Evolutionary conservation across 768 basidiomycete species (phyloP), one percentile per base, ranked within the genome.

Genomic region (Mycena kentingensis): DNA sequence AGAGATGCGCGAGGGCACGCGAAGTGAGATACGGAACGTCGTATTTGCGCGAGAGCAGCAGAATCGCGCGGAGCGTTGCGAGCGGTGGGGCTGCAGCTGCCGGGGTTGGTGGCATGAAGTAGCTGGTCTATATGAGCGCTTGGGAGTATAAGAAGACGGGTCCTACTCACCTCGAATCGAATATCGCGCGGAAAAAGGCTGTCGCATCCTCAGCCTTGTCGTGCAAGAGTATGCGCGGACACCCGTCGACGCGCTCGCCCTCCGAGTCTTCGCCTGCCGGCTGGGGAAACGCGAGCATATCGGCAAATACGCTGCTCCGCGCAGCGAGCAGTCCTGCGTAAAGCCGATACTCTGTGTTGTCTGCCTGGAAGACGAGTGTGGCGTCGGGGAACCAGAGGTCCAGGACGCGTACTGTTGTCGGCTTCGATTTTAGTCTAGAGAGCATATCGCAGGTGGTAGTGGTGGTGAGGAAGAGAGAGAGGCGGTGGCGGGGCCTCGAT

Each of bases 331-430:
- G 41, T 7, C 56, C 56, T 25, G 43, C 38, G 32, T 54, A 46
- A 6, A 58, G 47, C 24, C 50, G 56, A 31, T 49, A 58, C 6
- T 52, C 42, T 16, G 51, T 50, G 7, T 11, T 24, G 10, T 54
- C 56, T 1, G 56, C 56, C 31, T 58, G 56, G 37, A 58, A 54
- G 31, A 58, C 43, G 12, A 58, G 25, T n/a, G 51, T 35, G n/a
- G 52, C 60, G 35, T 58, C 60, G 15, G 15, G 6, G 24, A 57
- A 57, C 55, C 55, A 57, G 15, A 57, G 19, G 16, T 44, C 55
- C 26, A 26, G 25, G 46, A 57, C 50, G 12, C 39, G 22, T 27
- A n/a, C n/a, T n/a, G n/a, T n/a, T n/a, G n/a, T n/a, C n/a, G n/a
- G n/a, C n/a, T n/a, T n/a, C n/a, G n/a, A n/a, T n/a, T n/a, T n/a